Evolutionary conservation across 2,329 filamentous ascomycete genomes (phyloP), one percentile per base, ranked within the genome.

Genomic region (Colletotrichum plurivorum): DNA sequence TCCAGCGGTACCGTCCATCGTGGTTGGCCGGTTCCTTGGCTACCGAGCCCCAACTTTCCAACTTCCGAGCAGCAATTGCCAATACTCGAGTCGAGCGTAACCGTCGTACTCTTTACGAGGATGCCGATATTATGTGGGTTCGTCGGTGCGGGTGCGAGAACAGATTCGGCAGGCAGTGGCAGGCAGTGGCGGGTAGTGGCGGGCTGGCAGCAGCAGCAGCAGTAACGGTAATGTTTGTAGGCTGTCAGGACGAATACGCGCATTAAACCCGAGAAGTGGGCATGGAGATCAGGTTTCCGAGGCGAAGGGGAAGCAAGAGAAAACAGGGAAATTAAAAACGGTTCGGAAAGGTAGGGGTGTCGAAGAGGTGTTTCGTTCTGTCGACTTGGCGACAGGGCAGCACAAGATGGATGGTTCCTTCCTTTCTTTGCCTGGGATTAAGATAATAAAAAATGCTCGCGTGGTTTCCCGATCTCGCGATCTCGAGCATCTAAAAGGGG

Each of bases 261-360:
- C 25, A 52, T 66, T 31, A 55, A 45, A 41, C 52, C 62, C 62
- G 62, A 69, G 46, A 46, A 61, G 67, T 56, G 67, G 67, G 55
- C 55, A 51, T 27, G 43, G 56, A 61, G 45, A 67, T 56, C 51
- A 52, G 31, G 27, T 58, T 36, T 49, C 66, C 62, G 41, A 43
- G 63, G 55, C 43, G 43, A 27, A 31, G 48, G 43, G 43, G 27
- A 65, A 46, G 49, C 20, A 36, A 15, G 20, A 41, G 46, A 48
- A 41, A 62, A 43, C 53, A 61, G 51, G 63, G 61, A 54, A 66
- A 68, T 68, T 68, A 66, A 69, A 36, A 36, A 36, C 31, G 31
- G 54, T 54, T 55, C 48, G 54, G 46, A 15, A 20, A 46, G 59
- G 36, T 53, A 62, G 59, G 59, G 48, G 39, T 54, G 41, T n/a